These are phyloP conservation scores for Psophocarpus tetragonolobus DNA, from an alignment of 306 rosid species.

Conservation along the genomic window DNA sequence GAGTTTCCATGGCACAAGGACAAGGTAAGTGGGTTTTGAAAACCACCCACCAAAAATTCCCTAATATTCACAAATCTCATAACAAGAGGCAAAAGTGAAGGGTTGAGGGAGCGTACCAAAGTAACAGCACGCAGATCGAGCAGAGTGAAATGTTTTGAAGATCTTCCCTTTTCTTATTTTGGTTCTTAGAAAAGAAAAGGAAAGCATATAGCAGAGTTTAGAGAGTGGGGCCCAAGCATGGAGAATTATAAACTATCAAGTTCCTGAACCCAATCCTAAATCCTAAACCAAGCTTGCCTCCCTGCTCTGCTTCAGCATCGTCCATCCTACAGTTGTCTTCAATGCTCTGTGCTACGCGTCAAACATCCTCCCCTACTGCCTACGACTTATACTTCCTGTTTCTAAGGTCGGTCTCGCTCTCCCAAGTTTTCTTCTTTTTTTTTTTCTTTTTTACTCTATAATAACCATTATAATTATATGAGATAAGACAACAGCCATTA, in stretches of 20 bases:
- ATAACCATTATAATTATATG: too few relatives aligned
- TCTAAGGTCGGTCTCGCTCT: background rate
- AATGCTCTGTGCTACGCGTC: background rate
- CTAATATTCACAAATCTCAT: background rate
- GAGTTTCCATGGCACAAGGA: slow-evolving; percentile 6
- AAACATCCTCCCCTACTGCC: background rate
- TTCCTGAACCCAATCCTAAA: too few relatives aligned
- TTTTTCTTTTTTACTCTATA: too few relatives aligned
- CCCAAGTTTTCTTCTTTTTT: background rate
- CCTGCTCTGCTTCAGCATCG: background rate
- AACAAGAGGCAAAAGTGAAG: background rate
- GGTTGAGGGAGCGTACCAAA: background rate
- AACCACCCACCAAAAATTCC: background rate
- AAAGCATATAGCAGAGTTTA: background rate
- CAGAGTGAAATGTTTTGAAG: background rate
- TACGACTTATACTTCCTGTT: background rate
- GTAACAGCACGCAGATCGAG: background rate
- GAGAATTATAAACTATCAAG: background rate
- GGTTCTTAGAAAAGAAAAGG: background rate
- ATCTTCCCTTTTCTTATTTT: background rate
- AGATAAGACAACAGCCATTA: too few relatives aligned
- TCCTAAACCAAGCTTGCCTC: background rate
- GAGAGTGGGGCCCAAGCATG: background rate
- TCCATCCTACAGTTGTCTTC: background rate
- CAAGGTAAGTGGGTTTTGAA: slow-evolving; percentile 12